Conservation (phyloP, 2,329 filamentous ascomycete species). For the Verticillium nubilum region DNA sequence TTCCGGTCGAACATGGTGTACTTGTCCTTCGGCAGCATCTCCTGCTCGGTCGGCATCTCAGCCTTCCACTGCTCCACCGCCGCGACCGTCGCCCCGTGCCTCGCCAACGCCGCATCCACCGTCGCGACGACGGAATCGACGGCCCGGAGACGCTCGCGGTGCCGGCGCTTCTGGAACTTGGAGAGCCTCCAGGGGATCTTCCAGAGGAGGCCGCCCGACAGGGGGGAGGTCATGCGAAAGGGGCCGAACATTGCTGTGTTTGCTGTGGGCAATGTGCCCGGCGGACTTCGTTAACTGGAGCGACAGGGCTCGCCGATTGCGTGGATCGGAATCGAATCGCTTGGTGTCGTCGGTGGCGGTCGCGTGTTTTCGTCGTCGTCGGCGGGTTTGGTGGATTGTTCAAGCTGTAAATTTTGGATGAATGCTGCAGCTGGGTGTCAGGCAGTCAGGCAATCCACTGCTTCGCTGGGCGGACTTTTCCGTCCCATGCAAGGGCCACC, state of each 20-base stretch:
- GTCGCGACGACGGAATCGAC: constrained; percentile 87
- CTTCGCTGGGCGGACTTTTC: constrained; percentile 8
- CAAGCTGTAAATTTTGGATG: constrained; percentile 11
- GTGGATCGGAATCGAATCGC: neutral
- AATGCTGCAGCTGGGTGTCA: constrained; percentile 1
- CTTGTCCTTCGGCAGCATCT: constrained; percentile 96
- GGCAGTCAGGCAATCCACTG: neutral
- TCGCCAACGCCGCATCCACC: constrained; percentile 70
- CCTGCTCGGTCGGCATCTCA: constrained; percentile 91
- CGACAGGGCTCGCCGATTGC: neutral
- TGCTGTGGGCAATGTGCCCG: neutral
- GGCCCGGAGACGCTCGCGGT: constrained; percentile 73
- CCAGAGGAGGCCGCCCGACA: constrained; percentile 82
- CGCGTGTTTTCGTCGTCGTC: neutral
- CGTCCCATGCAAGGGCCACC: neutral
- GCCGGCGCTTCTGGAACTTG: constrained; percentile 80
- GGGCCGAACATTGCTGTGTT: constrained; percentile 69
- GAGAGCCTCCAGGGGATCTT: constrained; percentile 98
- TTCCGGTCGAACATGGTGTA: constrained; percentile 98
- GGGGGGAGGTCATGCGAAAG: constrained; percentile 71
- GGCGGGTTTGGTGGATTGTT: neutral
- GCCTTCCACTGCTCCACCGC: constrained; percentile 85
- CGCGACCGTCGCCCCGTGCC: constrained; percentile 66
- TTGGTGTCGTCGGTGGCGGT: neutral
- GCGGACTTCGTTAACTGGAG: neutral